phyloP scores from a whole-genome alignment of 2,329 filamentous ascomycete genomes.

The Ophiostoma ulmi region DNA sequence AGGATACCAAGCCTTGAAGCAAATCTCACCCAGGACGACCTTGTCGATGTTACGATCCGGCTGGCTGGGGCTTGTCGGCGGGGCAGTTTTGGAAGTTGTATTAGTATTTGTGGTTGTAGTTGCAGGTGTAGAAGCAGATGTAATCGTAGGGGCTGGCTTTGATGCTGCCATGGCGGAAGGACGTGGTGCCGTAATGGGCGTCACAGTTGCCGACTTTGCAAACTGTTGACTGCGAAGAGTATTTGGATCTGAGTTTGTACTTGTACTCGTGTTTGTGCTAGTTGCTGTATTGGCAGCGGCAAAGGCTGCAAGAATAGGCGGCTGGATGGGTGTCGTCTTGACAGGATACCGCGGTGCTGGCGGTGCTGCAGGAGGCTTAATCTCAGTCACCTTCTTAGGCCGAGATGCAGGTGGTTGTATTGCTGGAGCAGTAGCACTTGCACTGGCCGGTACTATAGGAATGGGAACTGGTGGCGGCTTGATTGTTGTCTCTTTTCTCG shows the following conservation, averaged over 20 bases:
- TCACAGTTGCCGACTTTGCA: not conserved
- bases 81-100: conserved; percentile 17
- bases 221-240: not conserved
- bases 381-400: conserved; percentile 22
- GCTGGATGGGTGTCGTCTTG: conserved; percentile 20
- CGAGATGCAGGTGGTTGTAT: not conserved
- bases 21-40: conserved; percentile 76
- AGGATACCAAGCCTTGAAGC: conserved; percentile 87
- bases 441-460: not conserved
- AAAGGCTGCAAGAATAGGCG: conserved; percentile 4
- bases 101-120: not conserved
- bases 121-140: not conserved
- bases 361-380: conserved; percentile 20
- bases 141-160: not conserved
- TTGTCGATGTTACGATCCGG: conserved; percentile 75
- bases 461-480: conserved; percentile 12
- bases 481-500: conserved; percentile 19
- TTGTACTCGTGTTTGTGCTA: not conserved
- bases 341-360: conserved; percentile 1
- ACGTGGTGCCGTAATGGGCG: conserved; percentile 1
- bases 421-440: not conserved
- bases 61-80: conserved; percentile 36
- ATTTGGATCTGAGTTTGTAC: not conserved
- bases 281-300: not conserved
- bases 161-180: conserved; percentile 6